Base-by-base conservation (phyloP, 2,329 filamentous ascomycete species). In the Cladobotryum mycophilum region DNA sequence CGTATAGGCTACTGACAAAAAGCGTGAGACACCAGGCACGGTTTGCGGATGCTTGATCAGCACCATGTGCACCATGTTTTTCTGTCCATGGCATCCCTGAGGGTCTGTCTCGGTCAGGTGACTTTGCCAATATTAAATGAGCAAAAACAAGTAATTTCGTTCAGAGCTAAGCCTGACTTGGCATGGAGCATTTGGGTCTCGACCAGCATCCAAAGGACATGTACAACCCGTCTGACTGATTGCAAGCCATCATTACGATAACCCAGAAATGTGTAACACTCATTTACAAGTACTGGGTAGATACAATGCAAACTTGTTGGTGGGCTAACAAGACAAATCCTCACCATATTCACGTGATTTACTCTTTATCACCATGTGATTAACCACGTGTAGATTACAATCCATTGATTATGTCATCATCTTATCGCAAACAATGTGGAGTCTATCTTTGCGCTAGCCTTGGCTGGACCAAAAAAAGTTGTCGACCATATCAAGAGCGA, bases 391-490 rank as follows among this genome's bases (percentile, higher is more conserved):
- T 18, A 41, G 41, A 20, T 45, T 22, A 61, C 60, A 53, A 60
- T 52, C 33, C 2, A 5, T 2, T 22, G 44, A 54, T 58, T 60
- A 61, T 58, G 57, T 62, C 57, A 61, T 55, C 54, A 38, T 3
- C 22, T 48, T 53, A 41, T 53, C 22, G 17, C 35, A 36, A 41
- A 30, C 43, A 41, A 36, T 51, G 56, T 52, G 56, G 56, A 45
- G 54, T 48, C 48, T 34, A 45, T 18, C 43, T 17, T 18, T 41
- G 3, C 47, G 48, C 47, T 49, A 49, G 41, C 33, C 41, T 55
- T 51, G 50, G 49, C 50, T 47, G 44, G 56, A 54, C 45, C 48
- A 55, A 60, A 63, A 65, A 67, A 67, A 66, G 62, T 65, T 66
- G 58, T 56, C 52, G 55, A 58, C 48, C 55, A 57, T 51, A 52